phyloP scores from a whole-genome alignment of 2,329 filamentous ascomycete species.

The Fusarium illudens region DNA sequence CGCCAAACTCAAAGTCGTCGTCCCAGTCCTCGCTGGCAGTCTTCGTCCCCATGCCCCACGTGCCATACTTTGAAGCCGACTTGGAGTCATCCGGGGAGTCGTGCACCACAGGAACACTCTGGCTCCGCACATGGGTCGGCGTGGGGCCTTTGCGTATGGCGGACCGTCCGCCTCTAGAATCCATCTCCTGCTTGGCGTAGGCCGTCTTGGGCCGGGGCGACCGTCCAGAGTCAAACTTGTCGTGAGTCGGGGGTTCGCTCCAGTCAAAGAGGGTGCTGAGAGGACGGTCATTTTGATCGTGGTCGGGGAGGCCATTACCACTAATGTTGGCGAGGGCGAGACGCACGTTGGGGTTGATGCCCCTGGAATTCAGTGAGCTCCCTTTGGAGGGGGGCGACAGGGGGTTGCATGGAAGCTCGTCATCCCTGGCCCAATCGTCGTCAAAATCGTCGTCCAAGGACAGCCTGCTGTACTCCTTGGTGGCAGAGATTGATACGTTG shows the following conservation, averaged over 20 bases:
- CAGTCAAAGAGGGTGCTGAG: constrained; percentile 80
- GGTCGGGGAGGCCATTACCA: constrained; percentile 52
- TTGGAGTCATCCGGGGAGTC: constrained; percentile 66
- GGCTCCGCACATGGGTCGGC: constrained; percentile 77
- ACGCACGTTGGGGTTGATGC: constrained; percentile 62
- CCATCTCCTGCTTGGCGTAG: constrained; percentile 77
- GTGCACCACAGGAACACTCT: constrained; percentile 79
- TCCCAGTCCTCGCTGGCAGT: constrained; percentile 88
- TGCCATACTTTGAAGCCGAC: constrained; percentile 75
- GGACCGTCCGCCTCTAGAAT: constrained; percentile 74
- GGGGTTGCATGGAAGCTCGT: constrained; percentile 62
- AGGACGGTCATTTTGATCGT: constrained; percentile 54
- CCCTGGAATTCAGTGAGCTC: constrained; percentile 62
- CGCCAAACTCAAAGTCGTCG: constrained; percentile 83
- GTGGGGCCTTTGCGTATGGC: constrained; percentile 73
- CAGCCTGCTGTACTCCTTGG: constrained; percentile 57
- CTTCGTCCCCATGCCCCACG: constrained; percentile 83
- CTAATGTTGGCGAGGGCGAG: constrained; percentile 63
- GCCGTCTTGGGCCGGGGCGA: constrained; percentile 76
- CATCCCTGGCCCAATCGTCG: constrained; percentile 67
- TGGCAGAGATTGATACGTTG: constrained; percentile 45
- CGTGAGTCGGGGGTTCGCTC: constrained; percentile 71
- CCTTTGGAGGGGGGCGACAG: constrained; percentile 64
- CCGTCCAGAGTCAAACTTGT: constrained; percentile 67
- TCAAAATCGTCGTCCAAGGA: constrained; percentile 71